Conservation (phyloP, 169 alveolate species). For the Plasmodium gonderi region DNA sequence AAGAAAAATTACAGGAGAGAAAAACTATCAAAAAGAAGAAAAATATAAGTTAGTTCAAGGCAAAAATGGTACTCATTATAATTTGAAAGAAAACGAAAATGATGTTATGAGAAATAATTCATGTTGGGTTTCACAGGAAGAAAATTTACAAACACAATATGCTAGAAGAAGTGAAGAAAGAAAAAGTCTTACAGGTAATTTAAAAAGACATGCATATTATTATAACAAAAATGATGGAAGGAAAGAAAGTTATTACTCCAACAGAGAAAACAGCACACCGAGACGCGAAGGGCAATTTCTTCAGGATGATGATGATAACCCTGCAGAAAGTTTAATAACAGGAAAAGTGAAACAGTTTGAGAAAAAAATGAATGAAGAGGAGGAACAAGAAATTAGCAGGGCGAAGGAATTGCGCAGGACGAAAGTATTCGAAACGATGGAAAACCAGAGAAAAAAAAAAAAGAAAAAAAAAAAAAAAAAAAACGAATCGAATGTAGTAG, state of each 20-base stretch:
- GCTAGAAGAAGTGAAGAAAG: background rate
- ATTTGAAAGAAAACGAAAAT: background rate
- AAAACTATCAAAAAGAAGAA: background rate
- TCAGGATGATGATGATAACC: background rate
- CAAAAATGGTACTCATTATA: background rate
- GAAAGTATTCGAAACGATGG: background rate
- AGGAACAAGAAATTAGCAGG: slow-evolving; percentile 4
- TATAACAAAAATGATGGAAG: background rate
- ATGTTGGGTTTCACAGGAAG: background rate
- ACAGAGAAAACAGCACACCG: background rate
- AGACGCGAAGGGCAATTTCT: background rate
- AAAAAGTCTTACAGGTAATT: slow-evolving; percentile 14
- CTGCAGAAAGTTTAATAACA: slow-evolving; percentile 15
- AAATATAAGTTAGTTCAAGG: background rate
- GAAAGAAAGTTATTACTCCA: background rate
- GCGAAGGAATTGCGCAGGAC: background rate
- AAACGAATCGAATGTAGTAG: background rate
- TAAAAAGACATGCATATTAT: slow-evolving; percentile 72
- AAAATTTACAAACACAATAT: background rate
- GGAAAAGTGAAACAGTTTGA: slow-evolving; percentile 10
- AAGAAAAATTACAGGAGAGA: background rate
- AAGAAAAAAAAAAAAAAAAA: background rate
- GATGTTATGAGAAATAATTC: background rate
- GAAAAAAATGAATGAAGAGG: slow-evolving; percentile 9
- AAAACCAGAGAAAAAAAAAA: background rate